Conservation (phyloP, 192 early-diverging fungal genomes). For the Rhizophagus clarus region DNA sequence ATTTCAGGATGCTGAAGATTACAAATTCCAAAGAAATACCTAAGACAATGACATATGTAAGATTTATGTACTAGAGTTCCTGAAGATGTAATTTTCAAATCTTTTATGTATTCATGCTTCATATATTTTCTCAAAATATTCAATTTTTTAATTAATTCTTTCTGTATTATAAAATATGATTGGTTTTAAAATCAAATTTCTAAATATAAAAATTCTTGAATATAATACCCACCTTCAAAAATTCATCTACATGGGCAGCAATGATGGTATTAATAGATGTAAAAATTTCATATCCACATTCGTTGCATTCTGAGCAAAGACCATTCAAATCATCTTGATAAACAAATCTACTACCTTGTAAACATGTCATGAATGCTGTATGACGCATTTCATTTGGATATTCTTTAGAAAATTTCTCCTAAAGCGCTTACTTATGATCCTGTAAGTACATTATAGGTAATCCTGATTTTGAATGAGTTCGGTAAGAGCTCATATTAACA, state of each 20-base stretch:
- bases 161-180: too few species aligned
- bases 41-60: background rate
- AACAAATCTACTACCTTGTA: too few species aligned
- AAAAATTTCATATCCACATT: too few species aligned
- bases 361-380: too few species aligned
- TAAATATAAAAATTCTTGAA: too few species aligned
- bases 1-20: background rate
- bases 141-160: too few species aligned
- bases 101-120: background rate
- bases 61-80: background rate
- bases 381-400: background rate
- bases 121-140: background rate
- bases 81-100: background rate
- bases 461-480: background rate
- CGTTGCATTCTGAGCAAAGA: too few species aligned
- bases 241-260: too few species aligned
- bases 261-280: too few species aligned
- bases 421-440: background rate
- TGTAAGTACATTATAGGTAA: background rate
- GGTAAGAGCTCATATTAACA: background rate
- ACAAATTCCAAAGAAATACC: background rate
- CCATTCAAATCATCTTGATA: too few species aligned
- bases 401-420: slow-evolving; percentile 13
- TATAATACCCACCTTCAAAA: too few species aligned
- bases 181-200: too few species aligned